Base-by-base conservation (phyloP, 2,329 filamentous ascomycete species). In the Trichoderma guizhouense region DNA sequence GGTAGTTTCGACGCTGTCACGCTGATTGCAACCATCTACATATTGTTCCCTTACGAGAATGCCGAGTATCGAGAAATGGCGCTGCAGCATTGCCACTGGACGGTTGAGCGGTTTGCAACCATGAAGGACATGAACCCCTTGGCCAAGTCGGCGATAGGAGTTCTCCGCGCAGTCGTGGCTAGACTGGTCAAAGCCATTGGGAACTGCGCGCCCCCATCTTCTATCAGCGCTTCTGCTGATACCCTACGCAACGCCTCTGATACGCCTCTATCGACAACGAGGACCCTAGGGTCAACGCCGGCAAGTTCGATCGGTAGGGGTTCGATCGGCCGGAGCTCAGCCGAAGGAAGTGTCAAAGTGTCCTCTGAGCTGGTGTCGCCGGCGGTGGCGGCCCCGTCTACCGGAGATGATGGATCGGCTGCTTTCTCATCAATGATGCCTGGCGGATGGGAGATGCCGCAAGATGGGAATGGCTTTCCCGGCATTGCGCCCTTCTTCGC, bases 1-100 rank as follows among this genome's bases (percentile, higher is more conserved):
- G 88, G 87, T 67, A 90, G 87, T 7, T 91, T 91, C 72, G 89
- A 91, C 75, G 89, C 89, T 15, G 86, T 90, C 24, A 87, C 91
- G 18, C 82, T 91, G 70, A 83, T 90, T 68, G 86, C 89, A 0
- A 86, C 87, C 21, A 86, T 90, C 36, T 90, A 87, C 76, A 90
- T 91, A 39, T 77, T 91, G 9, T 89, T 89, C 73, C 88, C 89
- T 1, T 82, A 81, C 26, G 88, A 90, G 75, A 85, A 89, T 70
- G 76, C 79, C 3, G 85, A 87, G 30, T 78, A 86, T 30, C 76
- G 86, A 0, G 79, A 83, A 5, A 81, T 81, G 28, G 84, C 86
- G 0, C 78, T 86, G 9, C 86, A 88, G 75, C 87, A 90, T 74
- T 89, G 89, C 74, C 84, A 86, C 58, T 90, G 87, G 87, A 86